phyloP scores from a whole-genome alignment of 2,329 filamentous ascomycete genomes.

The Zasmidium citrigriseum region DNA sequence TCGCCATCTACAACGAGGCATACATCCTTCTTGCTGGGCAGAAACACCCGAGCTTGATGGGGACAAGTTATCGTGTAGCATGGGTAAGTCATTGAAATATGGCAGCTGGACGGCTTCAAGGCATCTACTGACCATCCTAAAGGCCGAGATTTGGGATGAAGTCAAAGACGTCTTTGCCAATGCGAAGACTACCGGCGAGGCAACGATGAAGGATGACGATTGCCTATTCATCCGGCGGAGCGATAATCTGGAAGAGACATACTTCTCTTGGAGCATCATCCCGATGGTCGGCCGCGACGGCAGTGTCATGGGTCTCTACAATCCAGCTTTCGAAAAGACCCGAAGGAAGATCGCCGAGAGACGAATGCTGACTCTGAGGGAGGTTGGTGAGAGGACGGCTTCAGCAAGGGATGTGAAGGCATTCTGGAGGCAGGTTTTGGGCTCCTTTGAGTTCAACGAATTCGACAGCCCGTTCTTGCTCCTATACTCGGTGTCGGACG shows the following conservation, averaged over 20 bases:
- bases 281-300: conserved; percentile 75
- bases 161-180: conserved; percentile 68
- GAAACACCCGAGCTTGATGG: conserved; percentile 78
- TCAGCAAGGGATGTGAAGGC: conserved; percentile 69
- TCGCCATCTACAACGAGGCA: conserved; percentile 72
- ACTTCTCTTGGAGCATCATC: conserved; percentile 81
- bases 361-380: conserved; percentile 75
- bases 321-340: conserved; percentile 80
- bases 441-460: conserved; percentile 72
- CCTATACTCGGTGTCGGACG: conserved; percentile 74
- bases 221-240: conserved; percentile 70
- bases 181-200: conserved; percentile 70
- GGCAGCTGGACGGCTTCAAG: conserved; percentile 22
- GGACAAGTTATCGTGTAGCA: conserved; percentile 59
- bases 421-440: conserved; percentile 72
- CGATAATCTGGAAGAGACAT: conserved; percentile 74
- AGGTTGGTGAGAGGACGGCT: conserved; percentile 74
- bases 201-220: conserved; percentile 83
- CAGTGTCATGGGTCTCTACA: conserved; percentile 72
- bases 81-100: too few species aligned
- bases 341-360: conserved; percentile 75
- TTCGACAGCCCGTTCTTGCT: conserved; percentile 75
- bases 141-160: conserved; percentile 73
- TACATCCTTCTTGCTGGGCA: conserved; percentile 71
- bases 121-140: conserved; percentile 64